phyloP scores from a whole-genome alignment of 176 grass and related monocot genomes.

The Lolium multiflorum region DNA sequence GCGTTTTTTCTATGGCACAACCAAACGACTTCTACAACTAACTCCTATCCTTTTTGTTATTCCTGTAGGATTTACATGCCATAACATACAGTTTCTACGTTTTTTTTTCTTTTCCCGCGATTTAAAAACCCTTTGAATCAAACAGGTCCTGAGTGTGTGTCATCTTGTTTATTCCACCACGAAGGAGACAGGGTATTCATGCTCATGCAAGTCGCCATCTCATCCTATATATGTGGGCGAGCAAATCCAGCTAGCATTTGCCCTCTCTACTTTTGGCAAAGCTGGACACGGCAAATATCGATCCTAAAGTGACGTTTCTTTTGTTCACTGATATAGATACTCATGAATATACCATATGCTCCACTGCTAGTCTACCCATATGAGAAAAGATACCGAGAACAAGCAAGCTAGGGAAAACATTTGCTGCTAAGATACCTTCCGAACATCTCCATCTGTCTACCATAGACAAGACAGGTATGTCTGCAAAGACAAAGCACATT shows the following conservation, averaged over 20 bases:
- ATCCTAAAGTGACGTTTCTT: constrained; percentile 49
- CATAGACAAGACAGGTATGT: constrained; percentile 48
- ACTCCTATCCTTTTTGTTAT: too few relatives aligned
- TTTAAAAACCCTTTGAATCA: too few relatives aligned
- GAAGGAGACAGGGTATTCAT: constrained; percentile 22
- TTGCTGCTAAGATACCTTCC: constrained; percentile 32
- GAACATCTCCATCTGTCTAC: constrained; percentile 42
- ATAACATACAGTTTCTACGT: too few relatives aligned
- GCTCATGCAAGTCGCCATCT: constrained; percentile 36
- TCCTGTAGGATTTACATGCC: too few relatives aligned
- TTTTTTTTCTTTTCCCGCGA: too few relatives aligned
- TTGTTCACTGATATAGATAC: constrained; percentile 34
- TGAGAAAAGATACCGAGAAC: not conserved
- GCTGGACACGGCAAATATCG: constrained; percentile 30
- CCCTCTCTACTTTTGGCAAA: constrained; percentile 39
- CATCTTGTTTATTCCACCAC: constrained; percentile 29
- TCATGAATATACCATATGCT: not conserved
- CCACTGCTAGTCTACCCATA: not conserved
- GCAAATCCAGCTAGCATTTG: constrained; percentile 22
- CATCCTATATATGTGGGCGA: constrained; percentile 14
- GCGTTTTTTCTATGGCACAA: too few relatives aligned
- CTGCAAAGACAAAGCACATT: constrained; percentile 38
- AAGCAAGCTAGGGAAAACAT: constrained; percentile 15
- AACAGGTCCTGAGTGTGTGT: not conserved
- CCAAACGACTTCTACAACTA: too few relatives aligned